A percentile compares a stretch with the other conserved stretches of the same genome.
phyloP scores from a whole-genome alignment of 2,329 filamentous ascomycete species.

The Cladosporium sp. region DNA sequence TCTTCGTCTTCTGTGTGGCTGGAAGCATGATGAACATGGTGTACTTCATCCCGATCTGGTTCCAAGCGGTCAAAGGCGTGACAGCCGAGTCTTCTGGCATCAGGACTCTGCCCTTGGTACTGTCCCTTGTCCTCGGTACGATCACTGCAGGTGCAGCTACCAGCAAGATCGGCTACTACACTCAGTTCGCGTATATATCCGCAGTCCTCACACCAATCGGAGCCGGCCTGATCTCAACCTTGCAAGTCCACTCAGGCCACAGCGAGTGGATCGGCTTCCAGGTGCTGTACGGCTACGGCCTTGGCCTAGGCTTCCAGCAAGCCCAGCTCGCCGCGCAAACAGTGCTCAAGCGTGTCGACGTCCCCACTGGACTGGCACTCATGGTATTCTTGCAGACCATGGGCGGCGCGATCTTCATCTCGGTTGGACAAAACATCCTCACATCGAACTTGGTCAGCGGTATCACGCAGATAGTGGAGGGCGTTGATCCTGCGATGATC shows the following conservation, averaged over 20 bases:
- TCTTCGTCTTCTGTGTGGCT: constrained; percentile 46
- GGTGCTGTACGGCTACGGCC: constrained; percentile 47
- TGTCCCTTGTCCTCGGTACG: constrained; percentile 48
- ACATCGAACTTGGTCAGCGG: constrained; percentile 25
- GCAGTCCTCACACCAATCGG: constrained; percentile 46
- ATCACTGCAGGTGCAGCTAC: constrained; percentile 43
- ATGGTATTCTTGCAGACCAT: constrained; percentile 47
- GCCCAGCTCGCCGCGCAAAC: constrained; percentile 46
- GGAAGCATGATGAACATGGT: constrained; percentile 48
- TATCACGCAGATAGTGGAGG: constrained; percentile 20
- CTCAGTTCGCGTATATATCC: constrained; percentile 45
- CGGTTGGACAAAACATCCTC: constrained; percentile 42
- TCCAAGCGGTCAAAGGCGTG: constrained; percentile 52
- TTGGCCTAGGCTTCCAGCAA: constrained; percentile 47
- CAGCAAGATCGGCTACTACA: constrained; percentile 49
- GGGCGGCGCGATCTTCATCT: constrained; percentile 47
- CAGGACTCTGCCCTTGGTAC: constrained; percentile 50
- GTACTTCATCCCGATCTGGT: constrained; percentile 51
- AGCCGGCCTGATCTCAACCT: constrained; percentile 47
- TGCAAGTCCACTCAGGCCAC: constrained; percentile 41
- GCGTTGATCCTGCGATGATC: constrained; percentile 27
- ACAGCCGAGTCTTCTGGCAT: constrained; percentile 50
- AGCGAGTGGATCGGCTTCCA: constrained; percentile 54
- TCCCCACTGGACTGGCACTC: constrained; percentile 44
- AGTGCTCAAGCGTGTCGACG: constrained; percentile 39